A percentile compares a stretch with the other conserved stretches of the same genome.
These are phyloP conservation scores for Thielaviopsis populi DNA, from an alignment of 2,329 filamentous ascomycete species.

Conservation along the genomic window DNA sequence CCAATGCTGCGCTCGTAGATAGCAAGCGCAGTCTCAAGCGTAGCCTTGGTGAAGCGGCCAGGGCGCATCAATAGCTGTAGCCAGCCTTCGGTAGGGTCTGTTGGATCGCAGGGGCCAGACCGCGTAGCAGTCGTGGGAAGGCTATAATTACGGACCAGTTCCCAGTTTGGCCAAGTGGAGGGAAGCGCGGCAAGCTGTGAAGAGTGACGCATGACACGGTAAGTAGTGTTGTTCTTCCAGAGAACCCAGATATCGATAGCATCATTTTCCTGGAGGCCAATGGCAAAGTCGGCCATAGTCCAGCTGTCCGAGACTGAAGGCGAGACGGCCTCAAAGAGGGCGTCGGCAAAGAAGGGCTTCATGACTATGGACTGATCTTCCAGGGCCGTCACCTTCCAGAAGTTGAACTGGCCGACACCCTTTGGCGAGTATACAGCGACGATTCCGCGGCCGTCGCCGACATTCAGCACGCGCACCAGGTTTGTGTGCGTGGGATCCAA, in stretches of 20 bases:
- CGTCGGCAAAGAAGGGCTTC: conserved; percentile 53
- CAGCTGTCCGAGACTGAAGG: conserved; percentile 61
- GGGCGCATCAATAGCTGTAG: conserved; percentile 68
- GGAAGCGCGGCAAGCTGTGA: conserved; percentile 52
- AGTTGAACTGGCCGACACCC: conserved; percentile 81
- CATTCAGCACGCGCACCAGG: conserved; percentile 57
- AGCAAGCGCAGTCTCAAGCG: conserved; percentile 66
- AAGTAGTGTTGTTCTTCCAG: conserved; percentile 74
- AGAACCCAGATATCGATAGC: conserved; percentile 55
- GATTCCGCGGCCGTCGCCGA: conserved; percentile 35
- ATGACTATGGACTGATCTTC: conserved; percentile 49
- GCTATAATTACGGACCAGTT: conserved; percentile 47
- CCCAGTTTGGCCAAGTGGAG: conserved; percentile 56
- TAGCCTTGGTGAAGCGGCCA: conserved; percentile 63
- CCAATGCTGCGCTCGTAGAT: conserved; percentile 59
- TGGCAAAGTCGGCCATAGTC: conserved; percentile 63
- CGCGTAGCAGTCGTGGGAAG: conserved; percentile 36
- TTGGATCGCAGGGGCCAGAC: conserved; percentile 47
- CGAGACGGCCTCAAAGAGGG: conserved; percentile 41
- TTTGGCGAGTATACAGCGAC: conserved; percentile 80
- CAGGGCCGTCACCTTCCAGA: conserved; percentile 62
- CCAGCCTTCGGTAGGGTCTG: conserved; percentile 72
- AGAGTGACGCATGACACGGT: conserved; percentile 57
- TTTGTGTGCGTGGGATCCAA: conserved; percentile 68
- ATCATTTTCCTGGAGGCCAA: conserved; percentile 40